Conservation (phyloP, 139 green algal species). For the Pleodorina starrii region DNA sequence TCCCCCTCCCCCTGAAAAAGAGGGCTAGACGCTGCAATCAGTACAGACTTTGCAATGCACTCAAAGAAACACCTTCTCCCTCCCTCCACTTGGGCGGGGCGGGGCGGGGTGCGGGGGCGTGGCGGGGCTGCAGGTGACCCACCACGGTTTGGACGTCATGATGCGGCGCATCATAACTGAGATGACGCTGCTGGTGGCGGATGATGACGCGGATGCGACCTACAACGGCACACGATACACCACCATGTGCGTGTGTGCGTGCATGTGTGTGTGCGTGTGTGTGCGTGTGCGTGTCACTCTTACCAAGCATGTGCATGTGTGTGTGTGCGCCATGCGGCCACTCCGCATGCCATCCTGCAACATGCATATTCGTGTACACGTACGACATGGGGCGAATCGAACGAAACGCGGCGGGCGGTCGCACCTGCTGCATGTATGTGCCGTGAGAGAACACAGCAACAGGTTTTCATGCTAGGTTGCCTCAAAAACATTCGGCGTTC, state of each 20-base stretch:
- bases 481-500: not conserved
- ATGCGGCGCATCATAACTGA: slow-evolving; percentile 38
- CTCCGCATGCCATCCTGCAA: not conserved
- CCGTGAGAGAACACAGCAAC: no score
- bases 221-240: slow-evolving; percentile 28
- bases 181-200: slow-evolving; percentile 24
- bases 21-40: no score
- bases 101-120: no score
- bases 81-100: no score
- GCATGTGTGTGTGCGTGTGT: not conserved
- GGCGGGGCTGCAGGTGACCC: slow-evolving; percentile 36
- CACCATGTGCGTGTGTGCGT: not conserved
- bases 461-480: not conserved
- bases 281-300: not conserved
- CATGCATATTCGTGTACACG: not conserved
- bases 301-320: not conserved
- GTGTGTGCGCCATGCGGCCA: not conserved
- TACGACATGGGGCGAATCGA: no score
- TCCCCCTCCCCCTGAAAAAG: no score
- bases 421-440: not conserved
- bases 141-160: slow-evolving; percentile 43
- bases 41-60: no score
- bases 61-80: no score
- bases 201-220: not conserved
- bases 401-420: not conserved